Evolutionary conservation across 1,284 basidiomycete species (phyloP), one percentile per base, ranked within the genome.

Genomic region (Inonotus hispidus): DNA sequence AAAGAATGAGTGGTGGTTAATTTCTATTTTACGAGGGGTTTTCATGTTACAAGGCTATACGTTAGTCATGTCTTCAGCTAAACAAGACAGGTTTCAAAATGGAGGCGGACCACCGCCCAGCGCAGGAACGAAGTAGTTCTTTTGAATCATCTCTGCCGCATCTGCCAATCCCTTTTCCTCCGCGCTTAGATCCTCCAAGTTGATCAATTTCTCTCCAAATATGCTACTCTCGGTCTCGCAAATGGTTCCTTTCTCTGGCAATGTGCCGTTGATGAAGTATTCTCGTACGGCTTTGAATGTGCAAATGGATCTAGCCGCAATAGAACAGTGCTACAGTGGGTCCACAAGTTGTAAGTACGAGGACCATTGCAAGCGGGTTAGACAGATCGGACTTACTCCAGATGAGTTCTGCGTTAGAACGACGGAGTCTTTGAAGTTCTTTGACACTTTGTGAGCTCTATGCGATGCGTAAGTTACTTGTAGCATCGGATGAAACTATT

Each of bases 391-490:
- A 54, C 64, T 35, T 49, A 67, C 67, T 2, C 68, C 67, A 11
- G 62, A 54, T 14, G 65, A 66, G 46, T 67, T 63, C 49, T 69
- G 67, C 1, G 61, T 64, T 3, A 69, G 60, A 2, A 68, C 68
- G 5, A 67, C 66, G 13, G 68, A 64, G 37, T 60, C 55, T 6
- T 53, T 54, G 59, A 69, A 68, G 16, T 61, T 63, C 19, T 57
- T 55, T 6, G 64, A 56, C 53, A 68, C 65, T 32, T 60, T 63
- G 29, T 67, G 62, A 2, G 67, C 67, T 46, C 67, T 67, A n/a
- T 32, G 5, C 27, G 14, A 29, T 29, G 16, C 27, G 41, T 37
- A 27, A 41, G 53, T 39, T 6, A 13, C 10, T 3, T 39, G 41
- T 29, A 55, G 19, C 19, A 27, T 14, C 19, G 13, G 4, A 43